Evolutionary conservation across 164 flowering plant species (phyloP).

Genomic region (Echeveria elegans): DNA sequence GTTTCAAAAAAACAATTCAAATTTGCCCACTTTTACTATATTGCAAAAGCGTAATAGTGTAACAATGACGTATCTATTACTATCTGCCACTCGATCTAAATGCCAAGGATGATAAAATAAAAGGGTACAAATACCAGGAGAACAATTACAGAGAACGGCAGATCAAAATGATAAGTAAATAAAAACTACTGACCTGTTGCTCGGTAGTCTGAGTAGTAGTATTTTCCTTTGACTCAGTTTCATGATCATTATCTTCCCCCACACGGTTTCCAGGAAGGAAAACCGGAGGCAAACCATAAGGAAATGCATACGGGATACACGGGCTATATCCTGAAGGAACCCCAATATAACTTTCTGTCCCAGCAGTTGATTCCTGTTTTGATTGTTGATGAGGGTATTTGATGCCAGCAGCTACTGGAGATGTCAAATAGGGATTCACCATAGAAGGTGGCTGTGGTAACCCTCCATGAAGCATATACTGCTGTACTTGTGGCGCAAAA

Average conservation of each 20-base stretch:
- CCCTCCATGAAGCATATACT: slow-evolving; percentile 26
- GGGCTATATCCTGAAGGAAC: slow-evolving; percentile 30
- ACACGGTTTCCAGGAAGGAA: slow-evolving; percentile 27
- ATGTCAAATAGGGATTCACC: slow-evolving; percentile 26
- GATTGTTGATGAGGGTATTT: slow-evolving; percentile 27
- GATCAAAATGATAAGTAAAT: no score
- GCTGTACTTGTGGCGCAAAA: slow-evolving; percentile 36
- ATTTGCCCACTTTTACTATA: no score
- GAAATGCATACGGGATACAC: slow-evolving; percentile 20
- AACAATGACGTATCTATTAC: no score
- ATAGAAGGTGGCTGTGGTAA: slow-evolving; percentile 41
- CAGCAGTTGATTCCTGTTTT: slow-evolving; percentile 25
- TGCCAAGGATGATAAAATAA: no score
- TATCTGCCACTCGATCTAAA: no score
- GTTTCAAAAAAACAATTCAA: background rate
- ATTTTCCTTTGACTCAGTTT: slow-evolving; percentile 37
- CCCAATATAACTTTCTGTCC: slow-evolving; percentile 27
- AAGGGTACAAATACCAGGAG: no score
- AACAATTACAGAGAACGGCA: no score
- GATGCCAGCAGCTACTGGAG: slow-evolving; percentile 28
- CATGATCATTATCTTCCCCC: slow-evolving; percentile 24
- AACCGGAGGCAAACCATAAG: slow-evolving; percentile 20
- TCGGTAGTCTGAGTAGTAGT: slow-evolving; percentile 23
- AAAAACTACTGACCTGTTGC: slow-evolving; percentile 26
- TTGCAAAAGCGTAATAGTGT: no score